Base-by-base conservation (phyloP, 352 stramenopile genomes). In the Thalassiosira hispida region DNA sequence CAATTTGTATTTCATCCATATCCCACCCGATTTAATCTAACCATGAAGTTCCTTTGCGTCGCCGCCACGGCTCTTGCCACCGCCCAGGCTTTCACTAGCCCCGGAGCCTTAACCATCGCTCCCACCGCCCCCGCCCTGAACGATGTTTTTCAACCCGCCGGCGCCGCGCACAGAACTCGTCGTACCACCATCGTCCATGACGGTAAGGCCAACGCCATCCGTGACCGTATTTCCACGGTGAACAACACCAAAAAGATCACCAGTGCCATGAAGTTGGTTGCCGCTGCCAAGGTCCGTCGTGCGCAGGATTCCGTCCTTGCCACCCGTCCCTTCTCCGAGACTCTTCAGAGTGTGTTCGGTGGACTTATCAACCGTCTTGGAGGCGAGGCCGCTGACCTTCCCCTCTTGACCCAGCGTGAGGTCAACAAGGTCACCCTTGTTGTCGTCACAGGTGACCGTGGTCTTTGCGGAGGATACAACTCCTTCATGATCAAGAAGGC, bases 231-330 rank as follows among this genome's bases (percentile, higher is more conserved):
- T 56, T 64, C 55, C 1, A 85, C 82, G 56, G 91, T 96, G 0
- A 94, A 95, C 65, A 96, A 96, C 84, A 96, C 93, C 5, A 90
- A 94, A 77, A 96, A 96, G 78, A 96, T 96, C 77, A 96, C 93
- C 46, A 92, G 90, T 62, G 93, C 93, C 52, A 96, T 96, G 93
- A 94, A 95, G 70, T 90, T 96, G 66, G 93, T 96, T 38, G 93
- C 93, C 66, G 93, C 93, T n/a, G 92, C 93, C 20, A 95, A 96
- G 80, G 93, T 96, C 1, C 86, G 89, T 78, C 84, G 85, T 76
- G 90, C 92, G 16, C 92, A 96, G 76, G 92, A 96, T 46, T 88
- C 92, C 61, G 92, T 96, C 29, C 78, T 96, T 40, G 83, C 86
- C 55, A 95, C 92, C 23, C 91, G 93, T 79, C 93, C 93, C 40